Evolutionary conservation across 768 basidiomycete genomes (phyloP), one percentile per base, ranked within the genome.

Genomic region (Boletus rufocinnamomeus): DNA sequence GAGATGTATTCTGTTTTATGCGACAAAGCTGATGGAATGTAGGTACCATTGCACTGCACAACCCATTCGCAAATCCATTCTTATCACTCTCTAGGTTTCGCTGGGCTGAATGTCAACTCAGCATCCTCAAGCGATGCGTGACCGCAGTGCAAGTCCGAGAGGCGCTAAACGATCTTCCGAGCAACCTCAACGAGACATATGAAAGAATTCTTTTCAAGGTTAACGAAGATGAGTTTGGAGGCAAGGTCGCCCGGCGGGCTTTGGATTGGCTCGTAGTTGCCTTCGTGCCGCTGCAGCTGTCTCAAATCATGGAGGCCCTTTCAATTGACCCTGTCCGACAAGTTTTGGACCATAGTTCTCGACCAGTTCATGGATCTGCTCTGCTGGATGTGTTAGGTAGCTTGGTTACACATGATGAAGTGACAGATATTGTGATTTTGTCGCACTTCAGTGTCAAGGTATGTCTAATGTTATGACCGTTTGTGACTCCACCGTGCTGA

Each of bases 381-480:
- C 4, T 63, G 3, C 14, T 64, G 44, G 63, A 64, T 19, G 45
- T 14, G 1, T 2, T 51, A 5, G 50, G 50, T 5, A 51, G 50
- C 9, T 21, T 60, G 30, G 50, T 60, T 25, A 60, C 28, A 19
- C 35, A 52, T 3, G 2, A 61, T n/a, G 50, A 62, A 30, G 6
- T 28, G 7, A 55, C 58, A 6, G 60, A 51, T 7, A 14, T 56
- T 21, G 45, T 64, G 23, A 46, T 27, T 2, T 5, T 63, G 8
- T 57, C 63, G 2, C 63, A 64, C 21, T 51, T 54, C 40, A 60
- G 60, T 2, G 58, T 63, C 25, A 56, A 63, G 63, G 63, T 59
- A 37, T 41, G 38, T 0, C 9, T 40, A 2, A 19, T 8, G 13
- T 21, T 32, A 10, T 28, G 9, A 6, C 4, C 1, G 3, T 27